phyloP scores from a whole-genome alignment of 495 filamentous ascomycete species.

The Penicillium canariense region DNA sequence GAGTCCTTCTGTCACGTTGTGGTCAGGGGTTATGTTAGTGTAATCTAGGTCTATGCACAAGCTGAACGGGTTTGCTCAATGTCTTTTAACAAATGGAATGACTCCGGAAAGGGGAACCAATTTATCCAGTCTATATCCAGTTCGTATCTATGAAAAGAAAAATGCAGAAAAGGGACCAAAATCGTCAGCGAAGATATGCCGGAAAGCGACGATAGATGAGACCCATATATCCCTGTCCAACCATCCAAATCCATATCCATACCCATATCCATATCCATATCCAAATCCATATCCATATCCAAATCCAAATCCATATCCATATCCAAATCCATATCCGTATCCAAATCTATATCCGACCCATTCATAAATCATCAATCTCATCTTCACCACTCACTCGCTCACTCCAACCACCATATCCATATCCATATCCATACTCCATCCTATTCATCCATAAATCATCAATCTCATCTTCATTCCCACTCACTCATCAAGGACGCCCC shows the following conservation, averaged over 20 bases:
- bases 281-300: background rate
- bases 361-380: constrained; percentile 7
- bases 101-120: background rate
- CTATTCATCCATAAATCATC: constrained; percentile 4
- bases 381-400: background rate
- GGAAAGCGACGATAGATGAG: background rate
- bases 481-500: constrained; percentile 52
- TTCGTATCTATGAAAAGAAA: background rate
- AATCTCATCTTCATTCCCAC: background rate
- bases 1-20: no score
- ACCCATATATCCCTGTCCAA: background rate
- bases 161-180: background rate
- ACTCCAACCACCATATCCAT: no score
- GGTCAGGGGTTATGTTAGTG: no score
- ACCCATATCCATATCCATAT: background rate
- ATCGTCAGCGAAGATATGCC: background rate
- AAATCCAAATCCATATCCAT: background rate
- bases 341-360: background rate
- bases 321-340: background rate
- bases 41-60: no score
- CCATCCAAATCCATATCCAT: background rate
- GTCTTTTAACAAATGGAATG: background rate
- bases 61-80: background rate
- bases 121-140: constrained; percentile 3
- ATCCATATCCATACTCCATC: background rate